These are phyloP conservation scores for Mycena sanguinolenta DNA, from an alignment of 768 basidiomycete genomes.

Conservation along the genomic window DNA sequence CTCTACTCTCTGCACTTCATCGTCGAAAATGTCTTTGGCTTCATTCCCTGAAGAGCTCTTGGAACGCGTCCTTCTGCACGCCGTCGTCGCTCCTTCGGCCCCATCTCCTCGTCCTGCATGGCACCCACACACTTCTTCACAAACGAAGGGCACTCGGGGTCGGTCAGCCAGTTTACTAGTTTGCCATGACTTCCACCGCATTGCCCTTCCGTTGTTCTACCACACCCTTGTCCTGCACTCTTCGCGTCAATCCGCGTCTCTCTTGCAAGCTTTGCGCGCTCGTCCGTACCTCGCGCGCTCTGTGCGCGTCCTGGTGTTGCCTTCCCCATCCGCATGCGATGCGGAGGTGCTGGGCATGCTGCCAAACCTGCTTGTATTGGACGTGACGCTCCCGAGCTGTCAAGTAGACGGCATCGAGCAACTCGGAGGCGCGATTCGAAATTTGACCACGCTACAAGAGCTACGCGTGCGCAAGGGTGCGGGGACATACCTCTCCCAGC, in stretches of 20 bases:
- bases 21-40: slow-evolving; percentile 1
- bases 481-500: slow-evolving; percentile 67
- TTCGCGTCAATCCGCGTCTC: slow-evolving; percentile 51
- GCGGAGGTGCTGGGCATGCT: slow-evolving; percentile 53
- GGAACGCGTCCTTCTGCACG: slow-evolving; percentile 57
- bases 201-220: slow-evolving; percentile 66
- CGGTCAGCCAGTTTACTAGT: slow-evolving; percentile 63
- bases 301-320: slow-evolving; percentile 59
- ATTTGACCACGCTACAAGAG: slow-evolving; percentile 52
- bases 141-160: neutral
- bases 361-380: neutral
- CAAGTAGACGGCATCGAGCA: neutral
- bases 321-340: slow-evolving; percentile 56
- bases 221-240: slow-evolving; percentile 61
- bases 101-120: slow-evolving; percentile 41
- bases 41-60: slow-evolving; percentile 55
- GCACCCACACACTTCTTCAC: slow-evolving; percentile 26
- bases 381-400: neutral
- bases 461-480: slow-evolving; percentile 67
- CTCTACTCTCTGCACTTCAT: neutral
- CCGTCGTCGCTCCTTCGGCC: slow-evolving; percentile 40
- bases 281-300: slow-evolving; percentile 53
- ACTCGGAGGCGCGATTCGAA: neutral
- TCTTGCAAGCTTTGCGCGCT: slow-evolving; percentile 53
- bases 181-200: slow-evolving; percentile 65